phyloP scores from a whole-genome alignment of 2,329 filamentous ascomycete species.

The Paraconiothyrium brasiliense region DNA sequence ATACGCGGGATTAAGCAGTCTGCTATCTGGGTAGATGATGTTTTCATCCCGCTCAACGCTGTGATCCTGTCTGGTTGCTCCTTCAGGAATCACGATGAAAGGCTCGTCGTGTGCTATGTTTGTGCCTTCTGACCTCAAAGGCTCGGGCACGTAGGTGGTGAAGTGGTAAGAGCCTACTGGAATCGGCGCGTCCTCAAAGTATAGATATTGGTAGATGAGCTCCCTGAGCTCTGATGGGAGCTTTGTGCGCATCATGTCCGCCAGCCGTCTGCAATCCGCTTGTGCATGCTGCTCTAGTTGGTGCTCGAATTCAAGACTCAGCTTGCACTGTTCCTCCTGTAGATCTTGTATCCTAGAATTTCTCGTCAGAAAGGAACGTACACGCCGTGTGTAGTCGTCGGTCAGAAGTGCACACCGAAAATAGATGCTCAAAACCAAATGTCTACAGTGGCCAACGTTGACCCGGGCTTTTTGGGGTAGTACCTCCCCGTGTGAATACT shows the following conservation, averaged over 20 bases:
- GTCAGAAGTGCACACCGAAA: not conserved
- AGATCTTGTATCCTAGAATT: constrained; percentile 4
- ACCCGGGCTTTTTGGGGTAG: too few species aligned
- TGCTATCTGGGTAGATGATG: constrained; percentile 29
- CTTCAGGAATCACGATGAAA: constrained; percentile 25
- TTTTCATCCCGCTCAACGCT: constrained; percentile 28
- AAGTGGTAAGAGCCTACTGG: constrained; percentile 36
- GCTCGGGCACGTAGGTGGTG: constrained; percentile 24
- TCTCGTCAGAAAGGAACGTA: not conserved
- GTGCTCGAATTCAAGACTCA: constrained; percentile 1
- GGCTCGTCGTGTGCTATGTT: constrained; percentile 7
- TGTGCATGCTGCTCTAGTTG: constrained; percentile 16
- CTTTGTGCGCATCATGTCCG: constrained; percentile 28
- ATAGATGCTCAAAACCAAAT: too few species aligned
- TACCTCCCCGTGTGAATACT: too few species aligned
- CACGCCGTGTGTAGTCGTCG: not conserved
- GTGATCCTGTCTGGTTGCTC: constrained; percentile 30
- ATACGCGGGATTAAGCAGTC: constrained; percentile 33
- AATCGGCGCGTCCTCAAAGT: constrained; percentile 33
- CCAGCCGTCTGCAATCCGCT: constrained; percentile 26
- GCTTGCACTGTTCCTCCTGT: constrained; percentile 1
- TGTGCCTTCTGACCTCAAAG: not conserved
- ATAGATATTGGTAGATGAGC: constrained; percentile 33
- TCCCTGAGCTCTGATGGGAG: constrained; percentile 33
- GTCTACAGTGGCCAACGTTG: too few species aligned